Percentiles rank a stretch among this genome's conserved stretches.
Conservation (phyloP, 164 flowering plant genomes). For the Houttuynia cordata region DNA sequence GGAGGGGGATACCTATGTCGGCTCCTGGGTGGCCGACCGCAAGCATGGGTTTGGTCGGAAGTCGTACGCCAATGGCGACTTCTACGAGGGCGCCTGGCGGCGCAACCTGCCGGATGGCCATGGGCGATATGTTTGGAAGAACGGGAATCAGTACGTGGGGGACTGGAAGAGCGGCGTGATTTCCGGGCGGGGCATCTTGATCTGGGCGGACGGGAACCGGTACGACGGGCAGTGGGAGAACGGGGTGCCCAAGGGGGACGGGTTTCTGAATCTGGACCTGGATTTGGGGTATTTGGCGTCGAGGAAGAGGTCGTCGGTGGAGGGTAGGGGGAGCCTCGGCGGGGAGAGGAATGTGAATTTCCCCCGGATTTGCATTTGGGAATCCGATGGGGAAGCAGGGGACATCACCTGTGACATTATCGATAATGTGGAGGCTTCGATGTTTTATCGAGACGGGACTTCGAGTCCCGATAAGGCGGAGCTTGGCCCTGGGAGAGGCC, state of each 20-base stretch:
- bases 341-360: constrained; percentile 23
- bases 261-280: constrained; percentile 10
- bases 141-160: constrained; percentile 29
- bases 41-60: constrained; percentile 14
- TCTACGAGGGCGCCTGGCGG: constrained; percentile 12
- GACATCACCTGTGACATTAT: constrained; percentile 78
- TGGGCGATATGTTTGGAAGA: constrained; percentile 26
- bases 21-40: constrained; percentile 13
- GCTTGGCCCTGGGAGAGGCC: neutral
- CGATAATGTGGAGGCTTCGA: constrained; percentile 60
- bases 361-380: constrained; percentile 84
- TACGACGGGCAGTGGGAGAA: constrained; percentile 35
- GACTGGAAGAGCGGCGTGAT: constrained; percentile 30
- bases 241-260: constrained; percentile 34
- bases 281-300: constrained; percentile 1
- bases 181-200: constrained; percentile 26
- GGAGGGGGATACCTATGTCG: constrained; percentile 14
- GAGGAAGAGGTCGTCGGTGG: constrained; percentile 50
- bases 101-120: constrained; percentile 13
- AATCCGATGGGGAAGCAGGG: constrained; percentile 74
- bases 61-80: constrained; percentile 14
- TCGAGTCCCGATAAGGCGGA: constrained; percentile 5
- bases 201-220: constrained; percentile 33
- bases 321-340: constrained; percentile 28
- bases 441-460: constrained; percentile 28